These are phyloP conservation scores for Plasmodium fragile DNA, from an alignment of 169 alveolate species.

Conservation along the genomic window DNA sequence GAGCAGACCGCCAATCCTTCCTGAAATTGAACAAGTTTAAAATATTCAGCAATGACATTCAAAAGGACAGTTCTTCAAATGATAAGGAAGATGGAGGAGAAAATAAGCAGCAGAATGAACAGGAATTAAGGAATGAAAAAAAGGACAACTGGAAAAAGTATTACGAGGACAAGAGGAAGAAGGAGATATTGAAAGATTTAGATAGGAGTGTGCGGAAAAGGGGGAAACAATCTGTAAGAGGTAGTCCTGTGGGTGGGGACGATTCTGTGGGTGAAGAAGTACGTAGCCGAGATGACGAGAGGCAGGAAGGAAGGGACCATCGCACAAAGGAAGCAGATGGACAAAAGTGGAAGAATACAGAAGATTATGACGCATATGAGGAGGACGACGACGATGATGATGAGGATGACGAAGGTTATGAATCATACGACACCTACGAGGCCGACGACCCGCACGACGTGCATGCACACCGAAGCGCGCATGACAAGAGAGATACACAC, in stretches of 20 bases:
- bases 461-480: neutral
- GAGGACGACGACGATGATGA: neutral
- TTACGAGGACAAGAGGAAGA: conserved; percentile 28
- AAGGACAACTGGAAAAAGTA: conserved; percentile 42
- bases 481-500: neutral
- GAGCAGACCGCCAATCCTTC: neutral
- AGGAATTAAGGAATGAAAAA: neutral
- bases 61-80: neutral
- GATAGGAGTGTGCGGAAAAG: neutral
- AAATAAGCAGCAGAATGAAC: neutral
- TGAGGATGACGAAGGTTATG: neutral
- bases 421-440: neutral
- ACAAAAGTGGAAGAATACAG: neutral
- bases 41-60: conserved; percentile 3
- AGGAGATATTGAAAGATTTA: conserved; percentile 65
- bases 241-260: too few relatives aligned
- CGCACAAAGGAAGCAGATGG: neutral
- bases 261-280: neutral
- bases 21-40: conserved; percentile 9
- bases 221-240: neutral
- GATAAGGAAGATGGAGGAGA: neutral
- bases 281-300: neutral
- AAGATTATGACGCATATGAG: neutral
- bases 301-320: neutral
- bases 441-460: neutral